A percentile compares a stretch with the other conserved stretches of the same genome.
These are phyloP conservation scores for Lachnellula occidentalis DNA, from an alignment of 2,329 filamentous ascomycete species.

Conservation along the genomic window DNA sequence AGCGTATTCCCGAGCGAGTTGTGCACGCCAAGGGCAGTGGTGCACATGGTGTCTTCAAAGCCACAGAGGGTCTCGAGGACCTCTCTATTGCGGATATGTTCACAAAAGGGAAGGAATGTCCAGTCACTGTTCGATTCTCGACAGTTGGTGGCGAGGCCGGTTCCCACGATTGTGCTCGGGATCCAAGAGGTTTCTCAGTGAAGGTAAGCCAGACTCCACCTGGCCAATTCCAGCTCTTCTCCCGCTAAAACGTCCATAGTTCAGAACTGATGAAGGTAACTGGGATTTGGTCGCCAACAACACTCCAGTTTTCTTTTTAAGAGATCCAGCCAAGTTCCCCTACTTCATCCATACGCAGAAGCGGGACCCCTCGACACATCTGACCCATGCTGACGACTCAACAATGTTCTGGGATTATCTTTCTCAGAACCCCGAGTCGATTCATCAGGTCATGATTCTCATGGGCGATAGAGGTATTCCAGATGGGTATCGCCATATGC, in stretches of 20 bases:
- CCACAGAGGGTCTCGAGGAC: constrained; percentile 46
- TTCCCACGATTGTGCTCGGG: constrained; percentile 65
- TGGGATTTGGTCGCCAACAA: constrained; percentile 70
- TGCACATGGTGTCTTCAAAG: constrained; percentile 50
- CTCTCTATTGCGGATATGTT: constrained; percentile 49
- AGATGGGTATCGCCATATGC: constrained; percentile 47
- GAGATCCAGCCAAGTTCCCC: constrained; percentile 68
- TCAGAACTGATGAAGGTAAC: constrained; percentile 69
- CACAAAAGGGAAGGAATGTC: constrained; percentile 61
- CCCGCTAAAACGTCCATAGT: constrained; percentile 27
- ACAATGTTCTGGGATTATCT: constrained; percentile 65
- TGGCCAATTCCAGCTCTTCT: no score
- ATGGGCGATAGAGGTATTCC: constrained; percentile 54
- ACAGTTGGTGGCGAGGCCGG: constrained; percentile 71
- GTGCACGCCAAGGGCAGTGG: constrained; percentile 56
- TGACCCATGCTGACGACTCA: constrained; percentile 54
- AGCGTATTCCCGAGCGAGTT: constrained; percentile 56
- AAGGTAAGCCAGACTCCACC: constrained; percentile 36
- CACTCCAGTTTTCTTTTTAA: constrained; percentile 70
- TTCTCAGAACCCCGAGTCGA: constrained; percentile 44
- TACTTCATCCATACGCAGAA: constrained; percentile 72
- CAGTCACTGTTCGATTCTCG: constrained; percentile 63
- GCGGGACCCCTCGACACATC: constrained; percentile 63
- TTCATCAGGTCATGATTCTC: constrained; percentile 54
- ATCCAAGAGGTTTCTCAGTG: constrained; percentile 66